Percentiles rank a stretch among this genome's conserved stretches.
Evolutionary conservation across 345 rosid genomes (phyloP).

Genomic region (Citrus cavaleriei): DNA sequence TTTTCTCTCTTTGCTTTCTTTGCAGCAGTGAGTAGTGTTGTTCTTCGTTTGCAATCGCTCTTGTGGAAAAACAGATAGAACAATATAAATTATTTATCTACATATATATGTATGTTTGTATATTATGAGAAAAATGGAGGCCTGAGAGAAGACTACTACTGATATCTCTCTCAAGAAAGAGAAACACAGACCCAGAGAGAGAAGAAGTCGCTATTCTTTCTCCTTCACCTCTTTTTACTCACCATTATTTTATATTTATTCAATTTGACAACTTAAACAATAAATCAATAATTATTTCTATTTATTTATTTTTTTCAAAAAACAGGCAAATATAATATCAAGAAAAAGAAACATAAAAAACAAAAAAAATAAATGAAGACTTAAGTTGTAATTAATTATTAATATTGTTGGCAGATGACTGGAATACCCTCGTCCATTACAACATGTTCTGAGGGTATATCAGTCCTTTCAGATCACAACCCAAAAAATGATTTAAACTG

Average conservation of each 20-base stretch:
- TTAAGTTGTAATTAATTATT: conserved; percentile 13
- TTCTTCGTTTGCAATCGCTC: conserved; percentile 14
- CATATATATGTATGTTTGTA: not conserved
- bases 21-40: conserved; percentile 20
- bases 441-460: conserved; percentile 4
- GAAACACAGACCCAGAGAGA: conserved; percentile 20
- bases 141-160: conserved; percentile 1
- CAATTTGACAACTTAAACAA: conserved; percentile 1
- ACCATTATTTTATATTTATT: conserved; percentile 20
- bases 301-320: not conserved
- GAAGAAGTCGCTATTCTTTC: conserved; percentile 51
- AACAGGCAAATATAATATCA: not conserved
- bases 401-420: conserved; percentile 2
- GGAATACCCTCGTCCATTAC: conserved; percentile 4
- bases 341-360: not conserved
- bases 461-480: not conserved
- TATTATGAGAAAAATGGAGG: conserved; percentile 17
- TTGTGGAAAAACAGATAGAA: conserved; percentile 9
- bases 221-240: conserved; percentile 30
- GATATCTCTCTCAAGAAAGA: conserved; percentile 26
- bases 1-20: conserved; percentile 32
- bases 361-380: conserved; percentile 20
- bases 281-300: too few species aligned
- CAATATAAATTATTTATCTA: not conserved
- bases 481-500: not conserved